Evolutionary conservation across 495 filamentous ascomycete genomes (phyloP), one percentile per base, ranked within the genome.

Genomic region (Chaetomidium leptoderma): DNA sequence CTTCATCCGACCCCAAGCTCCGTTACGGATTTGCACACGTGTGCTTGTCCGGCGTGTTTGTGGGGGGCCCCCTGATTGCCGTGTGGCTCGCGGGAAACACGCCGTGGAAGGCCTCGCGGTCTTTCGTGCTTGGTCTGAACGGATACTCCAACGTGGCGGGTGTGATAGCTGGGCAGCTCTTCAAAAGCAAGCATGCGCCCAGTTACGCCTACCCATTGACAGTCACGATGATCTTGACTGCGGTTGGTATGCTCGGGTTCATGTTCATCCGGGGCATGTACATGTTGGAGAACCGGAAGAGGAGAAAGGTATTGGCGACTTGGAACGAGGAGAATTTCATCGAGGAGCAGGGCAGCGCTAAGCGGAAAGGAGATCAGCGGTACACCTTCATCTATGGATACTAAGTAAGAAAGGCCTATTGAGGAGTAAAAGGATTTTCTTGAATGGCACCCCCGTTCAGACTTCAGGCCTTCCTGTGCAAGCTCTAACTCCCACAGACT

Each of bases 141-240:
- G 71, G 70, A 29, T 73, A 66, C 45, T 64, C 67, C 2, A 69
- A 73, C 55, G 60, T 74, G 36, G 70, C 69, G 3, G 72, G 72
- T 40, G 67, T 70, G 2, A 70, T 74, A 32, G 72, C 67, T 0
- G 64, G 65, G 0, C 70, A 74, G 54, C 19, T 74, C 21, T 74
- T 69, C 55, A 70, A 66, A 43, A 67, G 59, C 61, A 48, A 64
- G 53, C 73, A 72, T 32, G 62, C 62, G 14, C 72, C 70, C 8
- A 66, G 56, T 29, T 74, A 72, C 57, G 51, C 44, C 10, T 61
- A 66, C 8, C 69, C 70, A 1, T 61, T 74, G 29, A 65, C 62
- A 5, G 67, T 71, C 13, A 72, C 72, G 14, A 70, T 74, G 62
- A 66, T 63, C 2, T 57, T 74, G 27, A 62, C 63, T 6, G 69